Percentiles rank a stretch among this genome's conserved stretches.
Evolutionary conservation across 106 monocot genomes (phyloP).

Genomic region (Posidonia australis): DNA sequence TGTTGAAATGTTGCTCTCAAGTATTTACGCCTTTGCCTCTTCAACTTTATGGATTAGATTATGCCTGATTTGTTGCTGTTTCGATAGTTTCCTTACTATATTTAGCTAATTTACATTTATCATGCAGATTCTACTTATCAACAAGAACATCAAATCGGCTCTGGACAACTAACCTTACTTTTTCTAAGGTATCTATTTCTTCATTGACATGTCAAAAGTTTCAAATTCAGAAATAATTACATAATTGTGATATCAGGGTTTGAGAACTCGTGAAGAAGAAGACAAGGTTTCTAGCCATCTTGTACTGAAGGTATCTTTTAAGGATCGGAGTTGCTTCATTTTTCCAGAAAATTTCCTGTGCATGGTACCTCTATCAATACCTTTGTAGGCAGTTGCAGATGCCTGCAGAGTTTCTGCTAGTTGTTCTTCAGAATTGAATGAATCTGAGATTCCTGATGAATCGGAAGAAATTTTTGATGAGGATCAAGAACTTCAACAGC

Average conservation of each 20-base stretch:
- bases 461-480: conserved; percentile 50
- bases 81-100: not conserved
- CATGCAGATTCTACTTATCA: conserved; percentile 60
- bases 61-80: not conserved
- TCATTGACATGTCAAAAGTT: not conserved
- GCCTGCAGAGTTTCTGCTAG: conserved; percentile 50
- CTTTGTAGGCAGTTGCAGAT: conserved; percentile 73
- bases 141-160: conserved; percentile 65
- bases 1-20: too few species aligned
- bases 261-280: conserved; percentile 84
- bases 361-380: not conserved
- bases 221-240: not conserved
- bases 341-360: not conserved
- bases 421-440: conserved; percentile 37
- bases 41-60: too few species aligned
- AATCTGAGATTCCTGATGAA: conserved; percentile 52
- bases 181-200: conserved; percentile 47
- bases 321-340: not conserved
- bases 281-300: conserved; percentile 71
- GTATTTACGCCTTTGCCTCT: too few species aligned
- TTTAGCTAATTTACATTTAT: not conserved
- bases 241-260: conserved; percentile 31
- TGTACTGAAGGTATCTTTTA: conserved; percentile 53
- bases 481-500: conserved; percentile 81
- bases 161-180: conserved; percentile 56